phyloP scores from a whole-genome alignment of 2,329 filamentous ascomycete species.

The Mycosphaerella sp. region DNA sequence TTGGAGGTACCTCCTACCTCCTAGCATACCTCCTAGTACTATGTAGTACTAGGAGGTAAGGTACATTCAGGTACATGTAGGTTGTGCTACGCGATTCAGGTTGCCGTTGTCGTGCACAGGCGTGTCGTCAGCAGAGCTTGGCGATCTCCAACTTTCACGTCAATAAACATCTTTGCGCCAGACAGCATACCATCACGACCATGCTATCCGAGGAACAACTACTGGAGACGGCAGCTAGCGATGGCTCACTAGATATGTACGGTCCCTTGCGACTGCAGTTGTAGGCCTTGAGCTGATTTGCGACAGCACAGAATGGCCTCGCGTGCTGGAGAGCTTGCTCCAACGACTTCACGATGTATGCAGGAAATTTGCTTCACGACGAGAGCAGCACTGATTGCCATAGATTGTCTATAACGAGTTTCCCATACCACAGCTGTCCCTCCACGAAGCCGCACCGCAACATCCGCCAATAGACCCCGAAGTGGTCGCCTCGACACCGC shows the following conservation, averaged over 20 bases:
- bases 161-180: slow-evolving; percentile 19
- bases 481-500: slow-evolving; percentile 30
- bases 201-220: slow-evolving; percentile 42
- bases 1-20: background rate
- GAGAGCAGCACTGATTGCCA: background rate
- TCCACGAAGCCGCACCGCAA: slow-evolving; percentile 45
- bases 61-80: too few species aligned
- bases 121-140: background rate
- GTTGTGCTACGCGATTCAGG: too few species aligned
- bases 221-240: slow-evolving; percentile 51
- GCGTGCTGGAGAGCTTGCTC: slow-evolving; percentile 58
- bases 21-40: too few species aligned
- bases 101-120: background rate
- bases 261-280: slow-evolving; percentile 22
- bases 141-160: background rate
- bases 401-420: slow-evolving; percentile 74
- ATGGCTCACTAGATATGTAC: slow-evolving; percentile 55
- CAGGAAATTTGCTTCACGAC: slow-evolving; percentile 1
- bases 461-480: slow-evolving; percentile 36
- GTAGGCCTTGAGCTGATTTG: slow-evolving; percentile 17
- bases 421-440: slow-evolving; percentile 57
- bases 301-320: slow-evolving; percentile 61
- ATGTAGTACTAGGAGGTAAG: too few species aligned
- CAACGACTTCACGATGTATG: slow-evolving; percentile 60
- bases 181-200: slow-evolving; percentile 7